A percentile compares a stretch with the other conserved stretches of the same genome.
phyloP scores from a whole-genome alignment of 805 yeast genomes.

The Suhomyces kilbournensis region DNA sequence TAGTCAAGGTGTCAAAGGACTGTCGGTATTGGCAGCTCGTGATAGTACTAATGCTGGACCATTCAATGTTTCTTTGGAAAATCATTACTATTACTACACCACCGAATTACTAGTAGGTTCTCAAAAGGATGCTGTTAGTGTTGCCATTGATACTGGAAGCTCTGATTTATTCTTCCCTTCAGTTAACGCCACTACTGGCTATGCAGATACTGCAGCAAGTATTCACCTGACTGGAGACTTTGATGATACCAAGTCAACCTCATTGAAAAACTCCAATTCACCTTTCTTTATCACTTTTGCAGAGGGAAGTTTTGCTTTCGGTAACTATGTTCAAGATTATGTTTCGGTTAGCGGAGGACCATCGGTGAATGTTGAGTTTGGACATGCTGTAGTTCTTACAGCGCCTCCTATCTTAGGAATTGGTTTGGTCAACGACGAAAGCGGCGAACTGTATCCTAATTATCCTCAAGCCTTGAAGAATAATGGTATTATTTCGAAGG shows the following conservation, averaged over 20 bases:
- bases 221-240: slow-evolving; percentile 26
- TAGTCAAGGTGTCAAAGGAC: not conserved
- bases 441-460: slow-evolving; percentile 16
- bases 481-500: not conserved
- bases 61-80: not conserved
- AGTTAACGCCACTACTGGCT: not conserved
- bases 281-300: slow-evolving; percentile 45
- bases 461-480: not conserved
- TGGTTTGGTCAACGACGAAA: slow-evolving; percentile 5
- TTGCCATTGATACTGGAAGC: slow-evolving; percentile 41
- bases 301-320: slow-evolving; percentile 46
- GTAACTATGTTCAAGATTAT: slow-evolving; percentile 19
- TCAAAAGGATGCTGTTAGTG: slow-evolving; percentile 21
- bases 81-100: not conserved
- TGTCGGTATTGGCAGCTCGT: not conserved
- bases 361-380: slow-evolving; percentile 6
- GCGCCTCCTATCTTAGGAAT: slow-evolving; percentile 7
- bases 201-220: not conserved
- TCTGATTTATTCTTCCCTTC: slow-evolving; percentile 34
- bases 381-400: slow-evolving; percentile 5
- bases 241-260: slow-evolving; percentile 34
- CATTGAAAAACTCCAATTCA: slow-evolving; percentile 42
- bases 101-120: slow-evolving; percentile 26
- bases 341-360: slow-evolving; percentile 3
- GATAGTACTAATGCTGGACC: not conserved